Evolutionary conservation across 1,284 basidiomycete species (phyloP), one percentile per base, ranked within the genome.

Genomic region (Taiwanofungus camphoratus): DNA sequence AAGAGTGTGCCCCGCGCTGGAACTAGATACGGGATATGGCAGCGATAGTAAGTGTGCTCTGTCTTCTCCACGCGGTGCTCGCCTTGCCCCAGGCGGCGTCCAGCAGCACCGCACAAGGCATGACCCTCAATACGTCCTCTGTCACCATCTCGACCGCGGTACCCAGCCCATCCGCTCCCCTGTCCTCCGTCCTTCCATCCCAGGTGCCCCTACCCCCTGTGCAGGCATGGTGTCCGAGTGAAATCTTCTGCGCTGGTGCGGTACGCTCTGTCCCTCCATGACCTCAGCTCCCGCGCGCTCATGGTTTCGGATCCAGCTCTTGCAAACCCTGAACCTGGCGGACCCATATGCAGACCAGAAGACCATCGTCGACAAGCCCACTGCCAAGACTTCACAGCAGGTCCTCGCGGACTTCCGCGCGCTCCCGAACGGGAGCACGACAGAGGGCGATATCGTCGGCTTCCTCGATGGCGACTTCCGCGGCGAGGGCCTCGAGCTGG

Each of bases 331-430:
- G 44, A 86, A 93, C 64, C 55, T 95, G 34, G 83, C 91, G 0
- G 61, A 74, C 21, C 67, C 90, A 24, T 97, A 79, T 61, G 57
- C 71, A 0, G 93, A 97, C 63, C 82, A 82, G 41, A 96, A 96
- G 66, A 92, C 87, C 0, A 87, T 96, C 60, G 85, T 88, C 12
- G 92, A 96, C 72, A 95, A 91, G 71, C 92, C 90, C 1, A 93
- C 91, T 0, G 72, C 68, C 54, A 76, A 79, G 52, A 64, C 74
- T 0, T 61, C 82, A 5, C 76, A 81, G 49, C 67, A 74, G 41
- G 88, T 92, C 5, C 67, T 91, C 31, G 64, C 74, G 0, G 85
- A 85, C 45, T 94, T 92, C 62, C 61, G 69, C 22, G 69, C 74
- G 21, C 71, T 89, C 53, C 68, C 56, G 50, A 62, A 59, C 38